A percentile compares a stretch with the other conserved stretches of the same genome.
These are phyloP conservation scores for Septoria linicola DNA, from an alignment of 2,329 filamentous ascomycete species.

Conservation along the genomic window DNA sequence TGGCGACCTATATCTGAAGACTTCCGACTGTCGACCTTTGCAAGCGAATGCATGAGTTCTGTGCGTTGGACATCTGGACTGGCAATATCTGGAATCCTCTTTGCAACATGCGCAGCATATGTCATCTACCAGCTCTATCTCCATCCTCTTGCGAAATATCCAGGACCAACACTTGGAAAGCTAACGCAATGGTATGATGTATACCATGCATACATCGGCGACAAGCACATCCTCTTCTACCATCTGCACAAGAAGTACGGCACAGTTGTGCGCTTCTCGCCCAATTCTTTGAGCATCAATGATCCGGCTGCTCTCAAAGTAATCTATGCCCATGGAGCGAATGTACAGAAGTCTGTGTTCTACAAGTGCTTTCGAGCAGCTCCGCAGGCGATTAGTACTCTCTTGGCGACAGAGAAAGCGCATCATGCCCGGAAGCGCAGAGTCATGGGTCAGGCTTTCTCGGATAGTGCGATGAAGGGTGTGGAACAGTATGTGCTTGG, in stretches of 20 bases:
- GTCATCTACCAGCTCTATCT: slow-evolving; percentile 29
- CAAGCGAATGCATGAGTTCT: slow-evolving; percentile 16
- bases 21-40: neutral
- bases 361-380: slow-evolving; percentile 49
- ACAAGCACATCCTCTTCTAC: slow-evolving; percentile 32
- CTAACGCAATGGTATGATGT: slow-evolving; percentile 29
- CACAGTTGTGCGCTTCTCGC: slow-evolving; percentile 29
- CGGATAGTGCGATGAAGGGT: slow-evolving; percentile 34
- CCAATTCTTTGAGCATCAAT: slow-evolving; percentile 31
- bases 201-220: slow-evolving; percentile 33
- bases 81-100: slow-evolving; percentile 8
- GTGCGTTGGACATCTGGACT: slow-evolving; percentile 16
- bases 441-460: slow-evolving; percentile 48
- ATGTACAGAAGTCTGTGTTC: slow-evolving; percentile 51
- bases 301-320: slow-evolving; percentile 42
- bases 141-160: slow-evolving; percentile 30
- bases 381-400: slow-evolving; percentile 45
- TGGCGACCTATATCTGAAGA: slow-evolving; percentile 6
- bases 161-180: slow-evolving; percentile 29
- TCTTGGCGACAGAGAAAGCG: slow-evolving; percentile 45
- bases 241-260: slow-evolving; percentile 30
- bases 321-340: slow-evolving; percentile 50
- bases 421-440: slow-evolving; percentile 48
- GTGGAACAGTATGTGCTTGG: slow-evolving; percentile 30
- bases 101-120: slow-evolving; percentile 19